Base-by-base conservation (phyloP, 73 alveolate genomes). In the Paramecium primaurelia region DNA sequence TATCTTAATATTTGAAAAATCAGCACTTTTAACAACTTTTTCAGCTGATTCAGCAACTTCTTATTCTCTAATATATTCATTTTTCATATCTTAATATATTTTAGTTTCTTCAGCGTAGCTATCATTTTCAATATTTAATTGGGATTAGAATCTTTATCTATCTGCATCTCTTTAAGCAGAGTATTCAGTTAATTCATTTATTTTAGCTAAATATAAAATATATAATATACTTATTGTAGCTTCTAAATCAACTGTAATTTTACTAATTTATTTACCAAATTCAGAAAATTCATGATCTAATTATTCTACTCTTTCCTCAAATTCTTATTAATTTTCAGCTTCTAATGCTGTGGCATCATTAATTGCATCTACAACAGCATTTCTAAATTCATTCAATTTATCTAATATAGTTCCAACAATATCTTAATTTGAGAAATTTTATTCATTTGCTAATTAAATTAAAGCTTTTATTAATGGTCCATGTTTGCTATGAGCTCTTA, bases 371-470 rank as follows among this genome's bases (percentile, higher is more conserved):
- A 80, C 91, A 22, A 80, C 73, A 18, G 71, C 45, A 80, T 80
- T 80, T 80, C 91, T 80, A 47, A 80, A 80, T 80, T 80, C 91
- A 49, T 80, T 80, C 32, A 80, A 80, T 80, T 80, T 80, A 25
- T 80, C 77, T 18, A 80, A 9, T 14, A 80, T 80, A 7, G 36
- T 44, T 49, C 58, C 44, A 40, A 80, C 71, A 22, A 80, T 47
- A 26, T 49, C 73, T 80, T 80, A 49, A 44, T 47, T 44, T 18
- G 91, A 45, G 91, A 80, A 80, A 80, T 80, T 80, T 47, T 80
- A 25, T 80, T 80, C 71, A 49, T 80, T 80, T 25, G 91, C 91
- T 11, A 80, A 25, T 32, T 34, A 25, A 80, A 80, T 80, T 26
- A 80, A 49, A 18, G 91, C 91, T 16, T 80, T 80, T 20, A 80